Evolutionary conservation across 208 protist species (phyloP).

Genomic region (Leishmania turanica): DNA sequence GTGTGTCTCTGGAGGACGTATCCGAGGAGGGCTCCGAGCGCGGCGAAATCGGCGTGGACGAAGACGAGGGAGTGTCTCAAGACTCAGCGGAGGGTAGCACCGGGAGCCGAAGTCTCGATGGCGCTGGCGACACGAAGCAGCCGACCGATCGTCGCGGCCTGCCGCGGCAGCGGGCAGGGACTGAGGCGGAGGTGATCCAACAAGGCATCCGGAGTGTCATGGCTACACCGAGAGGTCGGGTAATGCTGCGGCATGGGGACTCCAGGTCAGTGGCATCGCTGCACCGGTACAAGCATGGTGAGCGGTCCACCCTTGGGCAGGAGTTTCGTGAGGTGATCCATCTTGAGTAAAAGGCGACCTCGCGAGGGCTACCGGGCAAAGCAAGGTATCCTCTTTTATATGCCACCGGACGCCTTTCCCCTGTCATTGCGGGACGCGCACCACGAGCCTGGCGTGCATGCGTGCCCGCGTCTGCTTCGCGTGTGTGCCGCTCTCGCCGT

Average conservation of each 20-base stretch:
- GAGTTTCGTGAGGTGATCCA: constrained; percentile 30
- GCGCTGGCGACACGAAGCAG: neutral
- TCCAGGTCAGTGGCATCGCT: neutral
- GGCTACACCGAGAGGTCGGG: neutral
- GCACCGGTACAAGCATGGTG: neutral
- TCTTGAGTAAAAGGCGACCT: neutral
- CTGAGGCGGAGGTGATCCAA: neutral
- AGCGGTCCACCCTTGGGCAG: constrained; percentile 10
- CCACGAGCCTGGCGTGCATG: too few relatives aligned
- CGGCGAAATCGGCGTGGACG: constrained; percentile 7
- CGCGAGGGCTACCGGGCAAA: neutral
- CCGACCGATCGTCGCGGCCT: neutral
- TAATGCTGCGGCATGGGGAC: neutral
- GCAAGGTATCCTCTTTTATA: neutral
- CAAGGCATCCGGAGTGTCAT: neutral
- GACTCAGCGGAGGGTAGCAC: neutral
- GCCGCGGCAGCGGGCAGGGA: neutral
- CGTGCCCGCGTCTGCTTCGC: too few relatives aligned
- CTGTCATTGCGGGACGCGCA: too few relatives aligned
- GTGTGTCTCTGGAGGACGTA: constrained; percentile 59
- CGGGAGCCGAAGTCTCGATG: neutral
- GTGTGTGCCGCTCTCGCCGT: too few relatives aligned
- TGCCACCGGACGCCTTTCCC: neutral
- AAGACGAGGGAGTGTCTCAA: neutral
- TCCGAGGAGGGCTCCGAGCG: constrained; percentile 21